Conservation (phyloP, 352 stramenopile species). For the Phytophthora foliorum region DNA sequence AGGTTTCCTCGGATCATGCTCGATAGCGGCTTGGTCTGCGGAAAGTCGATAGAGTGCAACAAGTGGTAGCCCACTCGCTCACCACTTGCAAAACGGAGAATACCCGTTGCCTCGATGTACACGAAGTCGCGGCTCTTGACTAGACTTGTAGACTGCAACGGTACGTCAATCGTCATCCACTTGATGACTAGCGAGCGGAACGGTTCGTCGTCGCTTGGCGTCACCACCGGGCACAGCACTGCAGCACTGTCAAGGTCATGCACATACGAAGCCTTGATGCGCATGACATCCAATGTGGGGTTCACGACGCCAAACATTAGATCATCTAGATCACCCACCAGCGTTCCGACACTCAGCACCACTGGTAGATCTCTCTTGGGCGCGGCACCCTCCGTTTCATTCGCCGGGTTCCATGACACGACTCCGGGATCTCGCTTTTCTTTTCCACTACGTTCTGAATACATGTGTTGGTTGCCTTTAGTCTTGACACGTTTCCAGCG, state of each 20-base stretch:
- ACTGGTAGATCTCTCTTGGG: slow-evolving; percentile 10
- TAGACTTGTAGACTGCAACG: slow-evolving; percentile 24
- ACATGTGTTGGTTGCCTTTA: slow-evolving; percentile 29
- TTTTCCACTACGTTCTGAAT: slow-evolving; percentile 4
- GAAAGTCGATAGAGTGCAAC: slow-evolving; percentile 48
- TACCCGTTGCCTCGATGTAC: slow-evolving; percentile 44
- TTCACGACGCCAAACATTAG: slow-evolving; percentile 47
- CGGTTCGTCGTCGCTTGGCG: slow-evolving; percentile 30
- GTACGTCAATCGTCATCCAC: slow-evolving; percentile 43
- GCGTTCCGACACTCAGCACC: slow-evolving; percentile 36
- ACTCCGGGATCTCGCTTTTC: not conserved
- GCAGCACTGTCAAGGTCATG: slow-evolving; percentile 39
- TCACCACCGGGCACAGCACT: slow-evolving; percentile 26
- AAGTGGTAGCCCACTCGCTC: slow-evolving; percentile 44
- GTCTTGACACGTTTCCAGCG: slow-evolving; percentile 32
- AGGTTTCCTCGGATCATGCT: slow-evolving; percentile 43
- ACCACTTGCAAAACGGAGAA: slow-evolving; percentile 21
- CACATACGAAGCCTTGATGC: slow-evolving; percentile 40
- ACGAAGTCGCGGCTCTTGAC: slow-evolving; percentile 44
- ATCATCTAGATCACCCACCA: slow-evolving; percentile 40
- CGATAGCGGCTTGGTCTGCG: slow-evolving; percentile 35
- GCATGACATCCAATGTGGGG: slow-evolving; percentile 40
- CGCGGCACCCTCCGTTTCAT: not conserved
- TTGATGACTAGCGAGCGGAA: slow-evolving; percentile 45
- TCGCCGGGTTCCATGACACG: slow-evolving; percentile 2